These are phyloP conservation scores for Botryosphaeria dothidea DNA, from an alignment of 2,329 filamentous ascomycete genomes.

Conservation along the genomic window DNA sequence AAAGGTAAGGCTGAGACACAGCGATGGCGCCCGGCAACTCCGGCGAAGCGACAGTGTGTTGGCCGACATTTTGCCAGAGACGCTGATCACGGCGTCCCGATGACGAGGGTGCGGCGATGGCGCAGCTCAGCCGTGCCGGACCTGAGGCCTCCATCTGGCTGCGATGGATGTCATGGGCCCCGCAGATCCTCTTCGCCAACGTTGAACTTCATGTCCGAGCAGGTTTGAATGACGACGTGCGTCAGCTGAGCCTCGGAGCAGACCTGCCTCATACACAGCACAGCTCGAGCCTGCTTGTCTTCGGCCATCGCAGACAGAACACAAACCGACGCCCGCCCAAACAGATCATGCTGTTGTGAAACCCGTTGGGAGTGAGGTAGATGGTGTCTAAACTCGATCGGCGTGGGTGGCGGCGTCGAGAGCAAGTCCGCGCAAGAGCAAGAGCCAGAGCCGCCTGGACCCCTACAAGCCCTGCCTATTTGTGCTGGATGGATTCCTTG, in stretches of 20 bases:
- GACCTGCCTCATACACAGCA: neutral
- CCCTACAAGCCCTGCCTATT: neutral
- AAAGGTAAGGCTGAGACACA: constrained; percentile 11
- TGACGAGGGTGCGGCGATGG: constrained; percentile 7
- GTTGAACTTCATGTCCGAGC: neutral
- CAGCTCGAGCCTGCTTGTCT: neutral
- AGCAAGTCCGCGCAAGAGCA: neutral
- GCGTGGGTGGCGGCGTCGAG: neutral
- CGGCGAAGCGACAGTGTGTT: constrained; percentile 1
- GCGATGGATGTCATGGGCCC: neutral
- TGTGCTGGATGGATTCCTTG: neutral
- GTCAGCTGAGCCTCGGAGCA: neutral
- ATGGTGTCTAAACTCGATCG: constrained; percentile 1
- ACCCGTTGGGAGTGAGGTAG: constrained; percentile 12
- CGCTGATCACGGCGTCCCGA: neutral
- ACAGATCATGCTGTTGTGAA: neutral
- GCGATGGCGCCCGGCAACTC: neutral
- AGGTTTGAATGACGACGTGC: neutral
- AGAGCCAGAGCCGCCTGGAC: constrained; percentile 5
- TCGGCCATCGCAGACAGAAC: neutral
- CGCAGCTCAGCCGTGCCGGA: constrained; percentile 7
- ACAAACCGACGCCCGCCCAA: neutral
- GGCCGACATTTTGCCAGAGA: constrained; percentile 8
- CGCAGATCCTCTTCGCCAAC: constrained; percentile 3
- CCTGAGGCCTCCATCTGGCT: neutral